Percentiles rank a stretch among this genome's conserved stretches.
Evolutionary conservation across 1,284 basidiomycete genomes (phyloP).

Genomic region (Boletus mariae): DNA sequence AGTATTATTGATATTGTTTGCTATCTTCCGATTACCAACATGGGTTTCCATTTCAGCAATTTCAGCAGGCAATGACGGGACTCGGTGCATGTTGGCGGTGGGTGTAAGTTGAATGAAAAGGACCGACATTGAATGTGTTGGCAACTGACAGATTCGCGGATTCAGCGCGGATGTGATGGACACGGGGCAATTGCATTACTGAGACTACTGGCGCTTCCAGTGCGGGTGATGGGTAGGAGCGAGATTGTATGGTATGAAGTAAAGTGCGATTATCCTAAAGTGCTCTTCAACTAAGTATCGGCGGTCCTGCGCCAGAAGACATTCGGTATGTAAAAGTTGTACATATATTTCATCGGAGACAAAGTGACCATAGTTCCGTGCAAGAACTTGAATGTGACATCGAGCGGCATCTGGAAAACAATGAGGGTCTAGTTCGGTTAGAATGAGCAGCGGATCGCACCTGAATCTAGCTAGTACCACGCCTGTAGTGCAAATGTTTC

Average conservation of each 20-base stretch:
- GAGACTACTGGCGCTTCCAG: background rate
- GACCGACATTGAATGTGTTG: too few species aligned
- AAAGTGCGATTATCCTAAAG: background rate
- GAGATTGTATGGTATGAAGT: background rate
- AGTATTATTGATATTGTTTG: too few species aligned
- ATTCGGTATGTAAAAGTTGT: background rate
- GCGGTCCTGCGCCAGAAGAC: background rate
- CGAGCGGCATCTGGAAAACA: background rate
- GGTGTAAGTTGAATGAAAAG: background rate
- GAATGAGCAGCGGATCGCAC: background rate
- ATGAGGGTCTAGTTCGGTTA: background rate
- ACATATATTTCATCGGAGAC: background rate
- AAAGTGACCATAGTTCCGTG: background rate
- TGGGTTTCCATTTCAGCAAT: too few species aligned
- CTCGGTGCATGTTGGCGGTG: background rate
- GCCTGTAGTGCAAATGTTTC: constrained; percentile 17
- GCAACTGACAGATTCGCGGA: background rate
- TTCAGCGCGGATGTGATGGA: background rate
- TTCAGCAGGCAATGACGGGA: too few species aligned
- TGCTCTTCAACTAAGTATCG: background rate
- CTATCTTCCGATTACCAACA: too few species aligned
- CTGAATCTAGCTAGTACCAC: constrained; percentile 2
- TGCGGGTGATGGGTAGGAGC: background rate
- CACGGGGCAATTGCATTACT: background rate
- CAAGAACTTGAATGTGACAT: background rate